Evolutionary conservation across 257 asterid species (phyloP).

Genomic region (Pogostemon cablin): DNA sequence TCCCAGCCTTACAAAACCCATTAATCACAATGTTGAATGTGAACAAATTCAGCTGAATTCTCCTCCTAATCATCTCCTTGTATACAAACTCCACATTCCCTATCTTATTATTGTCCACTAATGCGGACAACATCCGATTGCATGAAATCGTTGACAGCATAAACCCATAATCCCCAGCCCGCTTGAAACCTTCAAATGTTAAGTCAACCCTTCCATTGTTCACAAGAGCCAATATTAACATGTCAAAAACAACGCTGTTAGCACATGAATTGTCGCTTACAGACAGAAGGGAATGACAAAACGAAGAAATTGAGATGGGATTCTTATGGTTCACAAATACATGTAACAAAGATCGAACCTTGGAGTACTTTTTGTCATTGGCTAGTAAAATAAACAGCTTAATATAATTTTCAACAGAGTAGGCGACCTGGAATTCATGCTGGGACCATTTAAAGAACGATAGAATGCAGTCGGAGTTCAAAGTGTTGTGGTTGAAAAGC

Average conservation of each 20-base stretch:
- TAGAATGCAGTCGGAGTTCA: constrained; percentile 47
- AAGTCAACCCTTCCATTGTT: constrained; percentile 45
- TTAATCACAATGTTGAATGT: constrained; percentile 64
- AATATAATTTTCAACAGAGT: constrained; percentile 49
- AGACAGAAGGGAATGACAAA: constrained; percentile 59
- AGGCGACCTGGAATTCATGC: constrained; percentile 42
- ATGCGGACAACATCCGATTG: constrained; percentile 54
- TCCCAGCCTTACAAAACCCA: constrained; percentile 85
- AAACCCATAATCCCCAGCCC: constrained; percentile 78
- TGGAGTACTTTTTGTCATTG: constrained; percentile 58
- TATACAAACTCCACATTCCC: constrained; percentile 59
- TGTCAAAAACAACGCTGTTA: constrained; percentile 64
- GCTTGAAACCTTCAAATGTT: constrained; percentile 73
- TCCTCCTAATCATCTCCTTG: constrained; percentile 80
- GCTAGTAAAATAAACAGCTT: constrained; percentile 55
- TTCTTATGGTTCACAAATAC: constrained; percentile 43
- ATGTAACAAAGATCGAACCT: constrained; percentile 67
- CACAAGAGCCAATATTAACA: constrained; percentile 60
- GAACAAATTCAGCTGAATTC: constrained; percentile 49
- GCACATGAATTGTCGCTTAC: constrained; percentile 56
- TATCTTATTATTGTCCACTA: constrained; percentile 55
- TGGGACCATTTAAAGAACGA: constrained; percentile 76
- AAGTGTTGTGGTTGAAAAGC: constrained; percentile 40
- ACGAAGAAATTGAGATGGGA: constrained; percentile 43
- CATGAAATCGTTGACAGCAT: constrained; percentile 64